Conservation (phyloP, 257 asterid genomes). For the Forsythia suspensa region DNA sequence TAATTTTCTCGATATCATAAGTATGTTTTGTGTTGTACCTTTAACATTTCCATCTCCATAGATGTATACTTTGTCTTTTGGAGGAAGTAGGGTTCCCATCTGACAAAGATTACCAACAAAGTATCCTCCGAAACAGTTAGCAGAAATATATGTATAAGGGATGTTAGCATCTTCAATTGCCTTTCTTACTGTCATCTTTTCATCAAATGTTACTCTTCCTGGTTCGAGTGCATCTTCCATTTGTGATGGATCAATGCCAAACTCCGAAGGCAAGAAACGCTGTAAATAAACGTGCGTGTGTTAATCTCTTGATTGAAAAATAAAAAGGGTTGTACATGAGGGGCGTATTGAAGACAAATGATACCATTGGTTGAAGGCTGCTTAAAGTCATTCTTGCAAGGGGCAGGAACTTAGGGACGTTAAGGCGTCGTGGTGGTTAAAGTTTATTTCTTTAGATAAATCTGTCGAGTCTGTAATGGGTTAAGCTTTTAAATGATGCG, state of each 20-base stretch:
- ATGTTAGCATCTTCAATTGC: slow-evolving; percentile 74
- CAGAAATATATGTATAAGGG: slow-evolving; percentile 72
- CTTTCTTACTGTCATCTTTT: slow-evolving; percentile 67
- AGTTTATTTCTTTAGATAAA: too few relatives aligned
- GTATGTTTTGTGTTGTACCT: slow-evolving; percentile 31
- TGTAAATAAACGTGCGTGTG: slow-evolving; percentile 16
- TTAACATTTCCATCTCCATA: slow-evolving; percentile 67
- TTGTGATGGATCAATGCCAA: slow-evolving; percentile 69
- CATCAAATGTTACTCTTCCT: slow-evolving; percentile 82
- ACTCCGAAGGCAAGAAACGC: slow-evolving; percentile 91
- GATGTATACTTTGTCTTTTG: slow-evolving; percentile 43
- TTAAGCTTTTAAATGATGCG: too few relatives aligned
- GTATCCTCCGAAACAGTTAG: slow-evolving; percentile 78
- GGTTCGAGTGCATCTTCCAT: slow-evolving; percentile 79
- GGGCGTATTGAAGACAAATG: too few relatives aligned
- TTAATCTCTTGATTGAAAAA: background rate
- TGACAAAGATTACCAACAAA: slow-evolving; percentile 75
- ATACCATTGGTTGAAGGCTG: too few relatives aligned
- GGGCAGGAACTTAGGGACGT: too few relatives aligned
- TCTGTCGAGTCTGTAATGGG: too few relatives aligned
- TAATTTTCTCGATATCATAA: too few relatives aligned
- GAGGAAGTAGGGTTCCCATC: slow-evolving; percentile 70
- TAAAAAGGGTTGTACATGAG: too few relatives aligned
- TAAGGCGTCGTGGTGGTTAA: too few relatives aligned
- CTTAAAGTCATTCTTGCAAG: too few relatives aligned